A percentile compares a stretch with the other conserved stretches of the same genome.
These are phyloP conservation scores for Rhizophagus sp. DNA, from an alignment of 192 early-diverging fungal genomes.

Conservation along the genomic window DNA sequence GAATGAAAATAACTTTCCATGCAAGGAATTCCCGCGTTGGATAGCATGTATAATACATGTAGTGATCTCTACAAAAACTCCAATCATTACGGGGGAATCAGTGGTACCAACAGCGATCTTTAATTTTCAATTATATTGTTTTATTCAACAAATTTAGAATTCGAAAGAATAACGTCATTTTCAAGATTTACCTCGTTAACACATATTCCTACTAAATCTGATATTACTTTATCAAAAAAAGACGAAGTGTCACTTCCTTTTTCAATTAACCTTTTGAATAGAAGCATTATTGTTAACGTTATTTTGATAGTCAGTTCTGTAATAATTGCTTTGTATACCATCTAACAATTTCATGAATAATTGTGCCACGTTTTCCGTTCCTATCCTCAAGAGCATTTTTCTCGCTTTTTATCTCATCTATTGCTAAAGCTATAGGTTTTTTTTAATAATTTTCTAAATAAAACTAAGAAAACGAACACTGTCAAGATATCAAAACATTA, in stretches of 20 bases:
- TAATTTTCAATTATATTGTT: not conserved
- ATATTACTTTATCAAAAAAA: slow-evolving; percentile 13
- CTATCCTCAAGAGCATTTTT: not conserved
- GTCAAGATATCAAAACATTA: not conserved
- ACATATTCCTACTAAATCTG: slow-evolving; percentile 14
- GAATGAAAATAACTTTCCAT: slow-evolving; percentile 39
- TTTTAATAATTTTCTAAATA: not conserved
- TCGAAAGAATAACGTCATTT: not conserved
- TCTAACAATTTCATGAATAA: slow-evolving; percentile 11
- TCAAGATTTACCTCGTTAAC: slow-evolving; percentile 18
- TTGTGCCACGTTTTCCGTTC: not conserved
- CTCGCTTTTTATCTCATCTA: not conserved
- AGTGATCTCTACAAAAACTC: slow-evolving; percentile 34
- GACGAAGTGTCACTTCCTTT: slow-evolving; percentile 22
- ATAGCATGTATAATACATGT: slow-evolving; percentile 35
- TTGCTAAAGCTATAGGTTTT: not conserved
- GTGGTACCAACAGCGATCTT: not conserved
- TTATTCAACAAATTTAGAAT: not conserved
- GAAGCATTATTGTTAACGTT: not conserved
- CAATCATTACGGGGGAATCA: slow-evolving; percentile 3
- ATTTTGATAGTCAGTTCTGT: not conserved
- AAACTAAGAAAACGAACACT: too few relatives aligned
- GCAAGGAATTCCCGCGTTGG: slow-evolving; percentile 29
- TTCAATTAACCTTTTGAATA: slow-evolving; percentile 9
- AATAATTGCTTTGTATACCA: not conserved